Percentiles rank a stretch among this genome's conserved stretches.
Evolutionary conservation across 441 rosid species (phyloP).

Genomic region (Hypseocharis bilobata): DNA sequence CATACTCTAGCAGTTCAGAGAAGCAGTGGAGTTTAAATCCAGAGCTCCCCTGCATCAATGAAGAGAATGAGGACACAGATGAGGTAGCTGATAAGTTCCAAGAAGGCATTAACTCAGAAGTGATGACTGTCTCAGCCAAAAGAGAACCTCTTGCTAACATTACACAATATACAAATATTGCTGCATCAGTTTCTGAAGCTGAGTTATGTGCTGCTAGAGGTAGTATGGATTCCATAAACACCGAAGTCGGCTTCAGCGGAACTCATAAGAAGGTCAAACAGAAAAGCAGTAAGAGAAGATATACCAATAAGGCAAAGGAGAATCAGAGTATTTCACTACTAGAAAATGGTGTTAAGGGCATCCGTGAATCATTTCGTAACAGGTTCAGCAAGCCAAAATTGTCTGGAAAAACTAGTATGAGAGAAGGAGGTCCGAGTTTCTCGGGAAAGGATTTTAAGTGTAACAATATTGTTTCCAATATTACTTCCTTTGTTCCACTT

Average conservation of each 20-base stretch:
- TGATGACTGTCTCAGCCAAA: slow-evolving; percentile 31
- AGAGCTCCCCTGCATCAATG: slow-evolving; percentile 78
- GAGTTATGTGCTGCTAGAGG: slow-evolving; percentile 35
- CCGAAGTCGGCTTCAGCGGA: slow-evolving; percentile 41
- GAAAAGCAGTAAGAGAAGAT: slow-evolving; percentile 44
- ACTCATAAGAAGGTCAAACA: slow-evolving; percentile 36
- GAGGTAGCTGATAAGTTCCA: slow-evolving; percentile 37
- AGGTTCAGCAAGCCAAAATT: slow-evolving; percentile 52
- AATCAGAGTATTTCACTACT: slow-evolving; percentile 27
- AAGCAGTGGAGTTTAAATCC: slow-evolving; percentile 52
- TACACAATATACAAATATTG: slow-evolving; percentile 34
- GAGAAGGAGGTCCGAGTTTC: slow-evolving; percentile 35
- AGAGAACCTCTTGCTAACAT: slow-evolving; percentile 54
- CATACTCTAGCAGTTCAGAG: slow-evolving; percentile 61
- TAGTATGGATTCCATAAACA: slow-evolving; percentile 59
- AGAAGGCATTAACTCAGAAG: slow-evolving; percentile 30
- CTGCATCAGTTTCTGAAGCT: slow-evolving; percentile 42
- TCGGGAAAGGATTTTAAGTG: slow-evolving; percentile 38
- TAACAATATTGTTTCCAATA: slow-evolving; percentile 69
- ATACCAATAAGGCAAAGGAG: slow-evolving; percentile 38
- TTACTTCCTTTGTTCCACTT: slow-evolving; percentile 70
- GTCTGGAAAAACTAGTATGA: slow-evolving; percentile 41
- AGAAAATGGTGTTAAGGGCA: slow-evolving; percentile 30
- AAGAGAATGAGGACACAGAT: slow-evolving; percentile 60
- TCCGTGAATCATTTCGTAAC: slow-evolving; percentile 34